Percentiles rank a stretch among this genome's conserved stretches.
These are phyloP conservation scores for Diaporthe australafricana DNA, from an alignment of 2,329 filamentous ascomycete genomes.

Conservation along the genomic window DNA sequence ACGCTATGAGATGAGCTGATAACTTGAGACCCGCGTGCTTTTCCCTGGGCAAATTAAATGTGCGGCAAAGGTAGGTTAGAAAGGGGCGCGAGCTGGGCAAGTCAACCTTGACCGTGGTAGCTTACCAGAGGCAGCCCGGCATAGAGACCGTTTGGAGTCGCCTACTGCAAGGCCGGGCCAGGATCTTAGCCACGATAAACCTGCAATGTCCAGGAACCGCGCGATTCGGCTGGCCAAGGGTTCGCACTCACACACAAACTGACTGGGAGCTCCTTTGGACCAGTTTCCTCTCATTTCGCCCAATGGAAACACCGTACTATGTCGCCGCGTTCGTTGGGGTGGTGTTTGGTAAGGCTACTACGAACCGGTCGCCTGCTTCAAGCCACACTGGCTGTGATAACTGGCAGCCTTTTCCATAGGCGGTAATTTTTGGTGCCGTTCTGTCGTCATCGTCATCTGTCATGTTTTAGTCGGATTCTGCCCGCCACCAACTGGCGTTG, in stretches of 20 bases:
- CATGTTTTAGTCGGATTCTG: slow-evolving; percentile 19
- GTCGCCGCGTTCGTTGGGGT: not conserved
- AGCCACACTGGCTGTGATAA: slow-evolving; percentile 15
- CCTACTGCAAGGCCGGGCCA: slow-evolving; percentile 18
- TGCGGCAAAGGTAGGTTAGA: not conserved
- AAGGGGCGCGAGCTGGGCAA: slow-evolving; percentile 13
- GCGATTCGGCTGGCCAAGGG: slow-evolving; percentile 17
- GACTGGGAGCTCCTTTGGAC: slow-evolving; percentile 11
- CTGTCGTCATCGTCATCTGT: slow-evolving; percentile 31
- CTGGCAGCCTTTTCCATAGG: slow-evolving; percentile 20
- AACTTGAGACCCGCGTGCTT: slow-evolving; percentile 5
- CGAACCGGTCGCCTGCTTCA: not conserved
- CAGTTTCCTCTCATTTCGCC: not conserved
- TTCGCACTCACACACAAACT: not conserved
- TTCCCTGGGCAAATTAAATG: slow-evolving; percentile 19
- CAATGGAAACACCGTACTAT: not conserved
- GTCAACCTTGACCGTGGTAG: slow-evolving; percentile 9
- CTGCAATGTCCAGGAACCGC: slow-evolving; percentile 19
- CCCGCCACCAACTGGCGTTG: slow-evolving; percentile 23
- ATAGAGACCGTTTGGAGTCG: slow-evolving; percentile 18
- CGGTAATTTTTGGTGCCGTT: slow-evolving; percentile 8
- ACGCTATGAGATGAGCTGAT: slow-evolving; percentile 13
- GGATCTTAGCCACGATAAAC: slow-evolving; percentile 5
- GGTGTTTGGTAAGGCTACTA: not conserved
- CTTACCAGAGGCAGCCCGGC: slow-evolving; percentile 23